These are phyloP conservation scores for Fusarium sp. DNA, from an alignment of 2,329 filamentous ascomycete species.

Conservation along the genomic window DNA sequence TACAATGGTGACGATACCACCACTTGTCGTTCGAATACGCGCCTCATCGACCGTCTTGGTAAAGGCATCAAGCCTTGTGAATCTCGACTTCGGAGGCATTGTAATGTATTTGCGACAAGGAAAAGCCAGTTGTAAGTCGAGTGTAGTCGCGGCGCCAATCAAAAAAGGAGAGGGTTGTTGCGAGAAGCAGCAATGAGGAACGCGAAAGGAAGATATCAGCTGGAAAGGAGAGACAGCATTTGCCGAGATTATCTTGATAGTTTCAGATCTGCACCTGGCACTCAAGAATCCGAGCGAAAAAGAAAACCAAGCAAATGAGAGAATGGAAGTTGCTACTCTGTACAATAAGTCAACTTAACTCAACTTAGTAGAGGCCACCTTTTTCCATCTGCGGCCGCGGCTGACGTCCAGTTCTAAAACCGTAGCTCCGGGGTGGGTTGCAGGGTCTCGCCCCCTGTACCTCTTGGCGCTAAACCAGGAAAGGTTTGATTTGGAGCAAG, in stretches of 20 bases:
- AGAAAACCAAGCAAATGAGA: slow-evolving; percentile 27
- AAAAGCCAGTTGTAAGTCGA: slow-evolving; percentile 19
- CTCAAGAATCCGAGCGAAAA: slow-evolving; percentile 26
- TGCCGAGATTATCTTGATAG: slow-evolving; percentile 16
- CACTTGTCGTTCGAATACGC: slow-evolving; percentile 91
- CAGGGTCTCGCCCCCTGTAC: slow-evolving; percentile 24
- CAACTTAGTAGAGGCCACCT: slow-evolving; percentile 27
- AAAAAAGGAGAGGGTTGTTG: slow-evolving; percentile 32
- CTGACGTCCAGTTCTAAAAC: slow-evolving; percentile 35
- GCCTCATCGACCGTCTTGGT: slow-evolving; percentile 99
- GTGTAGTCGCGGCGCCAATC: slow-evolving; percentile 22
- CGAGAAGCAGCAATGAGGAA: slow-evolving; percentile 10
- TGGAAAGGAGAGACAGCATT: slow-evolving; percentile 34
- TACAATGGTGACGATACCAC: slow-evolving; percentile 91
- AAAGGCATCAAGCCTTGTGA: slow-evolving; percentile 97
- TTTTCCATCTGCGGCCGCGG: slow-evolving; percentile 39
- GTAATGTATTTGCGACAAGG: slow-evolving; percentile 26
- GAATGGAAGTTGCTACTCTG: slow-evolving; percentile 4
- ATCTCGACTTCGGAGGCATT: slow-evolving; percentile 93
- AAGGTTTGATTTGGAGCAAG: slow-evolving; percentile 11
- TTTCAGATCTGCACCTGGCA: slow-evolving; percentile 34
- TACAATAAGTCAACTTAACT: no score
- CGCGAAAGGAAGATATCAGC: slow-evolving; percentile 13
- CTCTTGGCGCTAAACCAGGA: slow-evolving; percentile 20
- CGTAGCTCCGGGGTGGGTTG: slow-evolving; percentile 21